Conservation (phyloP, 2,329 filamentous ascomycete species). For the Beauveria bassiana region DNA sequence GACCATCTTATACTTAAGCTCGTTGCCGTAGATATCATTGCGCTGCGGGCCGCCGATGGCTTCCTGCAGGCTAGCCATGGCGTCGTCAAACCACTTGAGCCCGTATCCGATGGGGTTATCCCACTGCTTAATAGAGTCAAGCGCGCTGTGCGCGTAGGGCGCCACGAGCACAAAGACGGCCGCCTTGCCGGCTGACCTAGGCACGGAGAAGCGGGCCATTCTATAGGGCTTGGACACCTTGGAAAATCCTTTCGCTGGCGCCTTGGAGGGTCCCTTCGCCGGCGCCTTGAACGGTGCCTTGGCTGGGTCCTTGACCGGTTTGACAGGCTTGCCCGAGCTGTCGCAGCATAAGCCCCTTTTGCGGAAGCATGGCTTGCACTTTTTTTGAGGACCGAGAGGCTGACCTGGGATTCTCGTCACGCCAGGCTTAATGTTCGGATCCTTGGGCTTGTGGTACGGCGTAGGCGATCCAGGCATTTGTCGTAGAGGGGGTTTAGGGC, state of each 20-base stretch:
- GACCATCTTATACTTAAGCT: background rate
- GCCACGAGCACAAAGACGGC: background rate
- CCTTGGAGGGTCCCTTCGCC: background rate
- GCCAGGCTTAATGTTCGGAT: background rate
- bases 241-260: no score
- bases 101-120: slow-evolving; percentile 5
- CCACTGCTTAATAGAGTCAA: slow-evolving; percentile 1
- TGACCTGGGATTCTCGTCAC: background rate
- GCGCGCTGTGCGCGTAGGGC: background rate
- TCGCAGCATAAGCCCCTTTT: background rate
- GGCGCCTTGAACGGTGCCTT: background rate
- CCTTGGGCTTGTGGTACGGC: background rate
- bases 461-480: background rate
- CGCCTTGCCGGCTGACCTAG: background rate
- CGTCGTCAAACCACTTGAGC: slow-evolving; percentile 5
- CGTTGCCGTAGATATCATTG: background rate
- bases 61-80: slow-evolving; percentile 3
- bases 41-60: slow-evolving; percentile 4
- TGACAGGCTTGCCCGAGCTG: background rate
- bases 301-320: background rate
- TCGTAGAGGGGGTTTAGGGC: background rate
- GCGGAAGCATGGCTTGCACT: background rate
- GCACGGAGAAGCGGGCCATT: background rate
- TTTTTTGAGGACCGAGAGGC: background rate
- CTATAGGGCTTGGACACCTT: background rate